These are phyloP conservation scores for Warburgia ugandensis DNA, from an alignment of 164 flowering plant genomes.

Conservation along the genomic window DNA sequence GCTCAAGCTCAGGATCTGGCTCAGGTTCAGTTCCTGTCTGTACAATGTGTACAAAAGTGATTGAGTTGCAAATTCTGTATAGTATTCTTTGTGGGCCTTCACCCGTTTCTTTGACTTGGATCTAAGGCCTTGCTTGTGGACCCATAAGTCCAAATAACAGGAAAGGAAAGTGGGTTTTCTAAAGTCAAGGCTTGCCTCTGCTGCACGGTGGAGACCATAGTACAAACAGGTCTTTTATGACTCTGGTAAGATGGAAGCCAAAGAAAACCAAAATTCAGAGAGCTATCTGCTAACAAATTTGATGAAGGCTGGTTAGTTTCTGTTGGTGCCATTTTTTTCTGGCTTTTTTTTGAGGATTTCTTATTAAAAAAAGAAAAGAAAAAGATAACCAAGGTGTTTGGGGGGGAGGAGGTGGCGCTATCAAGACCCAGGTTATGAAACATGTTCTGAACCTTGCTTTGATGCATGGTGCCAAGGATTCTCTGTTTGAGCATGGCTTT, in stretches of 20 bases:
- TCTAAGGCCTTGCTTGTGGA: constrained; percentile 6
- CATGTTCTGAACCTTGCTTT: no score
- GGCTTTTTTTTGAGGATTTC: no score
- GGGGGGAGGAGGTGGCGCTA: no score
- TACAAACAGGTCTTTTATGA: neutral
- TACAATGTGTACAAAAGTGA: constrained; percentile 37
- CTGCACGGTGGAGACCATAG: neutral
- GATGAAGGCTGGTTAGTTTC: neutral
- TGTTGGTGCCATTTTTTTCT: constrained; percentile 4
- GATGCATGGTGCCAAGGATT: no score
- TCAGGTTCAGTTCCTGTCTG: constrained; percentile 17
- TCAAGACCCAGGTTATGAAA: no score
- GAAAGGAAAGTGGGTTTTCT: neutral
- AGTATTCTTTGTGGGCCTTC: constrained; percentile 23
- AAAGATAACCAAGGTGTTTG: no score
- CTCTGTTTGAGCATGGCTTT: no score
- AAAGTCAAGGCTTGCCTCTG: neutral
- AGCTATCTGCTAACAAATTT: neutral
- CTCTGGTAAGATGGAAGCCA: neutral
- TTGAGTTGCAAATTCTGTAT: constrained; percentile 23
- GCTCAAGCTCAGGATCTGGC: no score
- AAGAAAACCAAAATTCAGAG: neutral
- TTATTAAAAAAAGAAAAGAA: no score
- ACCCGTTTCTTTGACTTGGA: constrained; percentile 12
- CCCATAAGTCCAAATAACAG: constrained; percentile 1